Percentiles rank a stretch among this genome's conserved stretches.
Conservation (phyloP, 2,329 filamentous ascomycete species). For the Spiromastix sp. region DNA sequence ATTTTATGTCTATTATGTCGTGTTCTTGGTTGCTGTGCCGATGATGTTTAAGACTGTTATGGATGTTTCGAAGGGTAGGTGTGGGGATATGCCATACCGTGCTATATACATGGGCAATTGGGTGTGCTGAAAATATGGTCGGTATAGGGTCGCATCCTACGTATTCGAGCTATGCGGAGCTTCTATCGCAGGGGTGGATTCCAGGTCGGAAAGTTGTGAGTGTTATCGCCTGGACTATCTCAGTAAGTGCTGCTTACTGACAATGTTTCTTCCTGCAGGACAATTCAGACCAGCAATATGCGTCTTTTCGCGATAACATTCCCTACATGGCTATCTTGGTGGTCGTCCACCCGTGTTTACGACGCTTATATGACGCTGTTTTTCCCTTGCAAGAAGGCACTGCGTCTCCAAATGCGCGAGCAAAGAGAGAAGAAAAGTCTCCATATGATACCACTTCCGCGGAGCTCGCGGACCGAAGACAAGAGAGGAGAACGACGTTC, state of each 20-base stretch:
- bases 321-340: constrained; percentile 69
- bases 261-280: constrained; percentile 45
- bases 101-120: neutral
- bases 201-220: constrained; percentile 77
- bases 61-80: constrained; percentile 69
- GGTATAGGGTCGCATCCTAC: constrained; percentile 64
- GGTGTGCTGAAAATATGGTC: constrained; percentile 6
- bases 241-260: neutral
- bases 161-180: constrained; percentile 61
- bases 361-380: constrained; percentile 57
- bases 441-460: constrained; percentile 19
- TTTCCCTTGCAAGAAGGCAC: constrained; percentile 31
- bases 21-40: constrained; percentile 58
- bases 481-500: constrained; percentile 65
- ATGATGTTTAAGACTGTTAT: constrained; percentile 88
- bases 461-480: constrained; percentile 41
- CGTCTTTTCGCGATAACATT: constrained; percentile 73
- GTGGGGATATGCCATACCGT: neutral
- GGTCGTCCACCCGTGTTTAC: constrained; percentile 66
- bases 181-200: constrained; percentile 79
- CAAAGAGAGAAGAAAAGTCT: constrained; percentile 21
- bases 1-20: constrained; percentile 69
- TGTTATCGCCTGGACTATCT: constrained; percentile 9
- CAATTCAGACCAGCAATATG: constrained; percentile 81
- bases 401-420: constrained; percentile 10